Percentiles rank a stretch among this genome's conserved stretches.
Conservation (phyloP, 73 alveolate genomes). For the Blepharisma stoltei region DNA sequence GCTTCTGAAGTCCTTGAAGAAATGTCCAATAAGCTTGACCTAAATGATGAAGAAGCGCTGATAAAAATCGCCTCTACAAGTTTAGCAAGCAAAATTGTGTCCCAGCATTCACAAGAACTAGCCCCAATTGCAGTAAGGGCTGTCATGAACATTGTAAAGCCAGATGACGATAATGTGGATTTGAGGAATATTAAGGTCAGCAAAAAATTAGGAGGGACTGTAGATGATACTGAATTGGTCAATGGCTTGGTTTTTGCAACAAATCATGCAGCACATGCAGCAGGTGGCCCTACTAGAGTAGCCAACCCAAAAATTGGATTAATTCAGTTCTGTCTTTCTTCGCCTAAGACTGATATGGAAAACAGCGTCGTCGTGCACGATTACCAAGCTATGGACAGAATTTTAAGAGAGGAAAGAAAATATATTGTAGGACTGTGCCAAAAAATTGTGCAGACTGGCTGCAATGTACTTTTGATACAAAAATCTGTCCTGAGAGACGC, state of each 20-base stretch:
- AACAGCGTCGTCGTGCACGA: constrained; percentile 86
- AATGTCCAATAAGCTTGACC: constrained; percentile 79
- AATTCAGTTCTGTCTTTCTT: constrained; percentile 97
- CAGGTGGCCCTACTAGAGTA: constrained; percentile 98
- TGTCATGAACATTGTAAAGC: constrained; percentile 83
- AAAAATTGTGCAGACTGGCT: constrained; percentile 96
- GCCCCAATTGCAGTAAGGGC: constrained; percentile 99
- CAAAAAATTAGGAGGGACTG: constrained; percentile 98
- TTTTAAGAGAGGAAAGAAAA: constrained; percentile 97
- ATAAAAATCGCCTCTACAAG: constrained; percentile 95
- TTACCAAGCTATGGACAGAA: constrained; percentile 98
- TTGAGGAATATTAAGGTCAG: constrained; percentile 92
- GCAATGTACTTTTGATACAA: constrained; percentile 96
- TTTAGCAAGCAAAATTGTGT: constrained; percentile 93
- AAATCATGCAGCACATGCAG: constrained; percentile 88
- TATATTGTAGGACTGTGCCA: constrained; percentile 90
- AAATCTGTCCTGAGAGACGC: constrained; percentile 99
- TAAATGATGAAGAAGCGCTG: constrained; percentile 88
- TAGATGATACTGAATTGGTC: constrained; percentile 97
- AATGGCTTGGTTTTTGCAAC: constrained; percentile 97
- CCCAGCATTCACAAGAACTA: constrained; percentile 89
- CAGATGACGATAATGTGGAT: constrained; percentile 92
- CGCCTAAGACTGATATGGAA: constrained; percentile 99
- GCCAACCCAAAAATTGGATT: constrained; percentile 96
- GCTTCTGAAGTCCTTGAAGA: constrained; percentile 83